Conservation (phyloP, 129 eudicot species). For the Centrapalus pauciflorus region DNA sequence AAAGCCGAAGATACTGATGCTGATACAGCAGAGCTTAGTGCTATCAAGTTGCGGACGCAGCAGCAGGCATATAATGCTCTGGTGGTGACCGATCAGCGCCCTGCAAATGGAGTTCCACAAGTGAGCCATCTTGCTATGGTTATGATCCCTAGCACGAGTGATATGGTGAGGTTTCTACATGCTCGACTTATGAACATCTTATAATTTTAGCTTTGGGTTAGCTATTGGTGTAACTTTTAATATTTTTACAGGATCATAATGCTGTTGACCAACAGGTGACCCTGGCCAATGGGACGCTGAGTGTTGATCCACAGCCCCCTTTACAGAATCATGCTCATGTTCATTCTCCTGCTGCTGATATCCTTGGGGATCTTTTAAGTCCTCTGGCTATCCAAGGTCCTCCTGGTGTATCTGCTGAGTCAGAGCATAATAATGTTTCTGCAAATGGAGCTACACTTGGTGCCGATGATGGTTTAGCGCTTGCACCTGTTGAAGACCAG, state of each 20-base stretch:
- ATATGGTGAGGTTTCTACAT: constrained; percentile 36
- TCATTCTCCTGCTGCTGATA: constrained; percentile 57
- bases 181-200: not conserved
- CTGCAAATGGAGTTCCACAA: constrained; percentile 71
- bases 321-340: not conserved
- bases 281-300: constrained; percentile 66
- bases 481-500: constrained; percentile 72
- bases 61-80: constrained; percentile 87
- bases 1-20: constrained; percentile 96
- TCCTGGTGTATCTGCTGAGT: constrained; percentile 43
- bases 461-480: constrained; percentile 73
- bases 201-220: not conserved
- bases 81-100: constrained; percentile 76
- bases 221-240: constrained; percentile 4
- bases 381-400: constrained; percentile 92
- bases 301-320: constrained; percentile 66
- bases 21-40: constrained; percentile 99
- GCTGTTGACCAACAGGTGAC: constrained; percentile 46
- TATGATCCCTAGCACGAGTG: constrained; percentile 66
- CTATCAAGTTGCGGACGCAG: constrained; percentile 80
- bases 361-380: constrained; percentile 91
- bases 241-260: constrained; percentile 49
- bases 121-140: constrained; percentile 70
- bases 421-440: constrained; percentile 40
- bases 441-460: constrained; percentile 36